phyloP scores from a whole-genome alignment of 148 eudicot genomes.

The Linanthus parryae region DNA sequence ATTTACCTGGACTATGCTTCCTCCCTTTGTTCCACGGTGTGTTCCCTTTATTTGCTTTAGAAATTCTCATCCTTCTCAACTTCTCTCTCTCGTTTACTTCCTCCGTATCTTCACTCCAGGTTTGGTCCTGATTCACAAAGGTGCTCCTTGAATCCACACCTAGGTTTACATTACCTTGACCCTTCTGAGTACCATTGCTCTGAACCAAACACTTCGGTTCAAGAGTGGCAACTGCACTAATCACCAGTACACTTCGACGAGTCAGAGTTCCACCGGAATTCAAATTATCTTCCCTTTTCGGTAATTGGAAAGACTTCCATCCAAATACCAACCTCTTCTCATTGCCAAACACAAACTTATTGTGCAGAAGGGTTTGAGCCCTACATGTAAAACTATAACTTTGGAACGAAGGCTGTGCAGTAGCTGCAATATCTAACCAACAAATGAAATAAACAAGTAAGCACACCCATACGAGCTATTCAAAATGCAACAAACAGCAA shows the following conservation, averaged over 20 bases:
- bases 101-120: constrained; percentile 36
- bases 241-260: constrained; percentile 24
- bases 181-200: constrained; percentile 20
- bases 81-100: constrained; percentile 62
- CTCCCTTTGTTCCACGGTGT: constrained; percentile 93
- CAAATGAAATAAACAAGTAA: constrained; percentile 1
- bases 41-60: constrained; percentile 92
- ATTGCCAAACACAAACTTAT: constrained; percentile 28
- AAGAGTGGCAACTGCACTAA: constrained; percentile 70
- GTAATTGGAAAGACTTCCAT: constrained; percentile 31
- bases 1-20: constrained; percentile 94
- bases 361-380: constrained; percentile 27
- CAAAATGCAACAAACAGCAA: not conserved
- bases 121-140: constrained; percentile 11
- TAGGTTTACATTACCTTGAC: constrained; percentile 12
- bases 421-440: constrained; percentile 75
- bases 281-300: constrained; percentile 18
- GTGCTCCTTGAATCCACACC: constrained; percentile 19
- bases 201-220: constrained; percentile 31
- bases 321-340: constrained; percentile 36
- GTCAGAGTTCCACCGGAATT: constrained; percentile 17
- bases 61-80: constrained; percentile 79
- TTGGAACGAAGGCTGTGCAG: constrained; percentile 46
- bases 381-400: constrained; percentile 23
- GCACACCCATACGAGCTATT: not conserved